These are phyloP conservation scores for Metschnikowia picachoensis DNA, from an alignment of 805 yeast species.

Conservation along the genomic window DNA sequence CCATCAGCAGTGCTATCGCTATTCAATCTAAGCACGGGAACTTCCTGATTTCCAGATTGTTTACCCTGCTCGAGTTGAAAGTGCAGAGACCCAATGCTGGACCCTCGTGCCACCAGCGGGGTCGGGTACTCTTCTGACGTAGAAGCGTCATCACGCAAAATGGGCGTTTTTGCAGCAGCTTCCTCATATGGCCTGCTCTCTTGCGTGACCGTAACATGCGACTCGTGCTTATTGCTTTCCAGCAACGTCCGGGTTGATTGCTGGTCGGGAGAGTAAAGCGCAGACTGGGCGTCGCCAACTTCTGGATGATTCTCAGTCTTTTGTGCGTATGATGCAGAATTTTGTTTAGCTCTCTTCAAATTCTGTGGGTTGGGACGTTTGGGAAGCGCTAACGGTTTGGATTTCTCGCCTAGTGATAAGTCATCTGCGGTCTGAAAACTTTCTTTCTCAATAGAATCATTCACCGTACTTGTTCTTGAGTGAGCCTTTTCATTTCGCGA, in stretches of 20 bases:
- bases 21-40: not conserved
- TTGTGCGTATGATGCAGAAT: slow-evolving; percentile 9
- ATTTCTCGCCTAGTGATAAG: not conserved
- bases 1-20: slow-evolving; percentile 1
- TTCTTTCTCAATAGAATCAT: not conserved
- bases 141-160: too few relatives aligned
- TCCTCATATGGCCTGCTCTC: not conserved
- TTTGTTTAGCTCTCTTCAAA: slow-evolving; percentile 15
- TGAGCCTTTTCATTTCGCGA: not conserved
- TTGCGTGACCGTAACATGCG: not conserved
- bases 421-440: slow-evolving; percentile 18
- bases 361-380: slow-evolving; percentile 15
- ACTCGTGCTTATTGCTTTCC: not conserved
- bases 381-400: slow-evolving; percentile 10
- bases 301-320: not conserved
- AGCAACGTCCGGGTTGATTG: slow-evolving; percentile 1
- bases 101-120: too few relatives aligned
- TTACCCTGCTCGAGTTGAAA: not conserved
- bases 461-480: not conserved
- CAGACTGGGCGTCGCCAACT: not conserved
- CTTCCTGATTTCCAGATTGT: not conserved
- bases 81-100: too few relatives aligned
- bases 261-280: not conserved
- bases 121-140: too few relatives aligned
- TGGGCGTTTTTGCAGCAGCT: not conserved